These are phyloP conservation scores for Penicillium chermesinum DNA, from an alignment of 495 filamentous ascomycete species.

Conservation along the genomic window DNA sequence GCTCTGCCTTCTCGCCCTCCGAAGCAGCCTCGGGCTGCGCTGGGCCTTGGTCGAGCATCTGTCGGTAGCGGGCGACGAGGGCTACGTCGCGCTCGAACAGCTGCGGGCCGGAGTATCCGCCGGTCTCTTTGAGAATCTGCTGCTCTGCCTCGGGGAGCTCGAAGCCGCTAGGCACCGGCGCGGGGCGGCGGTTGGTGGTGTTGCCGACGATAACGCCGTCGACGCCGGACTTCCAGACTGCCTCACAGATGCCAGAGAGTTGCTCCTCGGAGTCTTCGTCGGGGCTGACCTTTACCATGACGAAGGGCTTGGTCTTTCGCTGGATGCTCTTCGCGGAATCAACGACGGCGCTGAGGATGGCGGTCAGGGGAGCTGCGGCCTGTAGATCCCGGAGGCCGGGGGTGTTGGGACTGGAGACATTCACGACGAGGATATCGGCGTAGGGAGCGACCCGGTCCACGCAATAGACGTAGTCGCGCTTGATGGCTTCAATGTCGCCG, in stretches of 20 bases:
- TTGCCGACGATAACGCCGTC: slow-evolving; percentile 98
- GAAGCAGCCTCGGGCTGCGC: slow-evolving; percentile 14
- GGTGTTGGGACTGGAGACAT: slow-evolving; percentile 94
- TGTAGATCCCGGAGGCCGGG: slow-evolving; percentile 84
- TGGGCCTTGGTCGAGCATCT: slow-evolving; percentile 57
- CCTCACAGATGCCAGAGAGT: slow-evolving; percentile 80
- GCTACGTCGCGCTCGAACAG: slow-evolving; percentile 71
- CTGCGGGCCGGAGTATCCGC: slow-evolving; percentile 86
- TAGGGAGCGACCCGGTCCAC: slow-evolving; percentile 76
- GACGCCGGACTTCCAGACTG: slow-evolving; percentile 76
- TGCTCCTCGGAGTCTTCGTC: slow-evolving; percentile 84
- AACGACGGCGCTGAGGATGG: slow-evolving; percentile 77
- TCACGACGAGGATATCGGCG: slow-evolving; percentile 92
- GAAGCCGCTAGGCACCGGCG: slow-evolving; percentile 59
- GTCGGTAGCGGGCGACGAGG: slow-evolving; percentile 73
- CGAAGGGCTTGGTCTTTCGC: slow-evolving; percentile 67
- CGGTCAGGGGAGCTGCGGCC: slow-evolving; percentile 70
- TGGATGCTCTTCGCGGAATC: slow-evolving; percentile 61
- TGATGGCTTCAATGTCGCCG: slow-evolving; percentile 75
- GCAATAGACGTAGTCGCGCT: slow-evolving; percentile 79
- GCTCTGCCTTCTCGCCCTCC: slow-evolving; percentile 6
- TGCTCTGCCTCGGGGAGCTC: slow-evolving; percentile 62
- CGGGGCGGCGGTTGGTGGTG: slow-evolving; percentile 78
- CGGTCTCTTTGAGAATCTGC: slow-evolving; percentile 63
- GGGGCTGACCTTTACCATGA: slow-evolving; percentile 97